Percentiles rank a stretch among this genome's conserved stretches.
These are phyloP conservation scores for Neopestalotiopsis sp. DNA, from an alignment of 2,329 filamentous ascomycete genomes.

Conservation along the genomic window DNA sequence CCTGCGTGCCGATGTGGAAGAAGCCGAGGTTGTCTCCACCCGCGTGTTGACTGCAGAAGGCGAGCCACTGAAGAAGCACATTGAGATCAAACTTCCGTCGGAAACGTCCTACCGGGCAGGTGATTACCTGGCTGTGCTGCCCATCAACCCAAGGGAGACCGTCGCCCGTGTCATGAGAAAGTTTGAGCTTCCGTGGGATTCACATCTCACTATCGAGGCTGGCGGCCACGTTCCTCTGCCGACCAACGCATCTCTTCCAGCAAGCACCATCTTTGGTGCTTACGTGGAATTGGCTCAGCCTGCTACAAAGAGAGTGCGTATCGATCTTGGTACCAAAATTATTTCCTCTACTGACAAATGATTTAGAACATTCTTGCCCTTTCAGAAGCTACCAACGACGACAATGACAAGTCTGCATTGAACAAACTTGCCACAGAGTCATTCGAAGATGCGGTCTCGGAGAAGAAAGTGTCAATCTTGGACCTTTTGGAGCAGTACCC, in stretches of 20 bases:
- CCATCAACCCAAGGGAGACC: conserved; percentile 59
- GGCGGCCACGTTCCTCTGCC: conserved; percentile 45
- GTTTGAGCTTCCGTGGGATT: conserved; percentile 65
- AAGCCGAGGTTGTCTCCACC: conserved; percentile 50
- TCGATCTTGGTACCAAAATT: not conserved
- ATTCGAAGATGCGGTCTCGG: conserved; percentile 31
- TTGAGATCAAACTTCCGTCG: conserved; percentile 58
- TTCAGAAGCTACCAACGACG: conserved; percentile 50
- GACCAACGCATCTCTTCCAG: conserved; percentile 52
- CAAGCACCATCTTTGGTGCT: conserved; percentile 57
- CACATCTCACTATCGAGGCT: conserved; percentile 53
- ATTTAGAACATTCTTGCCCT: conserved; percentile 49
- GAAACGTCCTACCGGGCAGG: conserved; percentile 60
- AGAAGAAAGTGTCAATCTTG: conserved; percentile 24
- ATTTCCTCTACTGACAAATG: not conserved
- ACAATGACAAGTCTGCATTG: conserved; percentile 46
- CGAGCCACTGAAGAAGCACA: conserved; percentile 50
- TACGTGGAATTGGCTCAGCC: conserved; percentile 66
- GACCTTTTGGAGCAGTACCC: conserved; percentile 34
- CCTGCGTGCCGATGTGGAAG: conserved; percentile 50
- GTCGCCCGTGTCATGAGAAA: conserved; percentile 59
- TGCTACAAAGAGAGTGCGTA: conserved; percentile 53
- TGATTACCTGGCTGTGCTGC: conserved; percentile 66
- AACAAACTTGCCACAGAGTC: conserved; percentile 38
- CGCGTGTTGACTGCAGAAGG: conserved; percentile 47